Base-by-base conservation (phyloP, 495 filamentous ascomycete species). In the Aspergillus mulundensis region DNA sequence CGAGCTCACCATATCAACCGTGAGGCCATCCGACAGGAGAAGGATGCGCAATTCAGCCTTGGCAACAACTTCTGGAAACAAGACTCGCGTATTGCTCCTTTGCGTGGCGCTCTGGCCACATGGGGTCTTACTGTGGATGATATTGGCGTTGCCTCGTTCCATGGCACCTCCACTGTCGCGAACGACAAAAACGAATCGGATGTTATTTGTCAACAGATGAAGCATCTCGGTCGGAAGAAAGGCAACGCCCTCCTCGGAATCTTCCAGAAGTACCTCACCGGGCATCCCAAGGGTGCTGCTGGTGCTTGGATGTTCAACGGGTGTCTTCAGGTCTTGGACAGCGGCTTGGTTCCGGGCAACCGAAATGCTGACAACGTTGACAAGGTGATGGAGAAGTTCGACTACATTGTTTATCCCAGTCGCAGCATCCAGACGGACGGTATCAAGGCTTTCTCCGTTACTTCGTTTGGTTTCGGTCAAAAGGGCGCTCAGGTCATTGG, bases 221-320 rank as follows among this genome's bases (percentile, higher is more conserved):
- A 83, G 62, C 95, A 99, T 70, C 87, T 99, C 44, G 94, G 95
- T 57, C 88, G 94, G 48, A 84, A 85, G 72, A 96, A 96, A 82
- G 94, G 94, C 64, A 97, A 99, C 69, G 91, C 95, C 24, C 78
- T 99, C 7, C 72, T 97, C 56, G 94, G 94, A 74, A 93, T 99
- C 69, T 99, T 97, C 88, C 94, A 99, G 72, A 99, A 99, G 72
- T 97, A 96, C 70, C 85, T 99, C 38, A 99, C 94, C 15, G 94
- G 94, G 63, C 94, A 99, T 72, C 94, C 94, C 61, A 99, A 99
- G 84, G 94, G 94, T 85, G 93, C 94, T 65, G 94, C 94, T 47
- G 94, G 94, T 72, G 94, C 92, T 42, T 99, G 93, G 93, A 97
- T 97, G 94, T 87, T 97, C 81, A 99, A 99, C 76, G 94, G 94